These are phyloP conservation scores for Phyllosticta citriasiana DNA, from an alignment of 2,329 filamentous ascomycete species.

Conservation along the genomic window DNA sequence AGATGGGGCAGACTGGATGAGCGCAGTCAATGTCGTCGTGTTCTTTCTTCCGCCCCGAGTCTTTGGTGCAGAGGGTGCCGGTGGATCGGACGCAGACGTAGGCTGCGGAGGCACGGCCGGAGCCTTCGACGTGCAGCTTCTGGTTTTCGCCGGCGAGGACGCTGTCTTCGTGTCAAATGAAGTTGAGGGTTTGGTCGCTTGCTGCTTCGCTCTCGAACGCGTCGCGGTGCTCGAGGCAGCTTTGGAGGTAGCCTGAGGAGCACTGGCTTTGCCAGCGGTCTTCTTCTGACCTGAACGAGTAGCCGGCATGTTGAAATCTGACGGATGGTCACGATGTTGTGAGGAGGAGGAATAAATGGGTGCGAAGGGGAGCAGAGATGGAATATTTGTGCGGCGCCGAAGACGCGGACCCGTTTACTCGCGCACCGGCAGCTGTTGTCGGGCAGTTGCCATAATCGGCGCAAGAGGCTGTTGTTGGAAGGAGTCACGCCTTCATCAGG, in stretches of 20 bases:
- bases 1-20: background rate
- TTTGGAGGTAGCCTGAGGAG: background rate
- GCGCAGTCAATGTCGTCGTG: background rate
- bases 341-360: background rate
- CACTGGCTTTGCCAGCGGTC: background rate
- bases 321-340: background rate
- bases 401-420: too few species aligned
- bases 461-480: too few species aligned
- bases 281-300: background rate
- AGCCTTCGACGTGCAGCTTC: background rate
- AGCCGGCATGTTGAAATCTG: background rate
- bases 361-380: too few species aligned
- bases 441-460: too few species aligned
- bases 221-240: background rate
- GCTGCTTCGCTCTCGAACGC: background rate
- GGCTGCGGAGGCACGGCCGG: background rate
- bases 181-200: background rate
- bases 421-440: too few species aligned
- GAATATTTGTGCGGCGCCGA: too few species aligned
- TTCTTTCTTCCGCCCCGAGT: background rate
- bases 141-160: background rate
- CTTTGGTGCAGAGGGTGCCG: background rate
- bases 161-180: background rate
- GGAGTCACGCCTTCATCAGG: too few species aligned
- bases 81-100: background rate